phyloP scores from a whole-genome alignment of 2,329 filamentous ascomycete species.

The Colletotrichum orchidophilum region DNA sequence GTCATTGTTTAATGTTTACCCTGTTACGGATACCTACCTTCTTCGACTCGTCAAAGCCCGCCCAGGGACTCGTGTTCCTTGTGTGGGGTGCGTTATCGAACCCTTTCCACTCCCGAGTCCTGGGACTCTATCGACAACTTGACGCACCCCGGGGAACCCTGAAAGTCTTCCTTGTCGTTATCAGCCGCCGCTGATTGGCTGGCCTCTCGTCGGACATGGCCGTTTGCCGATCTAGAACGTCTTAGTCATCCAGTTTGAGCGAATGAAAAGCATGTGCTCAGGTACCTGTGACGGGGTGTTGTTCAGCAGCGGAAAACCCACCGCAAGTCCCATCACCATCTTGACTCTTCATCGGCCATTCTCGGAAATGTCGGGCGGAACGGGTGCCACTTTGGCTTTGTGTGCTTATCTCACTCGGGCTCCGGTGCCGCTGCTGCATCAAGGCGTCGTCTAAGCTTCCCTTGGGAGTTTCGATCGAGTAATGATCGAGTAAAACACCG shows the following conservation, averaged over 20 bases:
- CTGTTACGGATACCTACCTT: too few relatives aligned
- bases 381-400: neutral
- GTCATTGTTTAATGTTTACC: too few relatives aligned
- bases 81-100: conserved; percentile 28
- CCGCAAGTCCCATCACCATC: neutral
- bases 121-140: neutral
- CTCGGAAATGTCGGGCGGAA: conserved; percentile 1
- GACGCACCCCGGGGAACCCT: conserved; percentile 19
- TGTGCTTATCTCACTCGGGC: neutral
- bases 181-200: conserved; percentile 25
- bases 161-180: conserved; percentile 29
- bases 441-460: conserved; percentile 16
- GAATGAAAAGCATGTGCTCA: conserved; percentile 10
- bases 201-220: conserved; percentile 14
- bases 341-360: conserved; percentile 15
- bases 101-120: neutral
- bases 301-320: neutral
- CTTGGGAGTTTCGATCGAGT: conserved; percentile 55
- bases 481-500: conserved; percentile 52
- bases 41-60: neutral
- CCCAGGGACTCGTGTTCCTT: neutral
- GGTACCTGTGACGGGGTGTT: neutral
- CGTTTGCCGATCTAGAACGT: conserved; percentile 16
- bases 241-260: conserved; percentile 5
- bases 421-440: neutral